Evolutionary conservation across 306 rosid genomes (phyloP).

Genomic region (Trifolium dubium): DNA sequence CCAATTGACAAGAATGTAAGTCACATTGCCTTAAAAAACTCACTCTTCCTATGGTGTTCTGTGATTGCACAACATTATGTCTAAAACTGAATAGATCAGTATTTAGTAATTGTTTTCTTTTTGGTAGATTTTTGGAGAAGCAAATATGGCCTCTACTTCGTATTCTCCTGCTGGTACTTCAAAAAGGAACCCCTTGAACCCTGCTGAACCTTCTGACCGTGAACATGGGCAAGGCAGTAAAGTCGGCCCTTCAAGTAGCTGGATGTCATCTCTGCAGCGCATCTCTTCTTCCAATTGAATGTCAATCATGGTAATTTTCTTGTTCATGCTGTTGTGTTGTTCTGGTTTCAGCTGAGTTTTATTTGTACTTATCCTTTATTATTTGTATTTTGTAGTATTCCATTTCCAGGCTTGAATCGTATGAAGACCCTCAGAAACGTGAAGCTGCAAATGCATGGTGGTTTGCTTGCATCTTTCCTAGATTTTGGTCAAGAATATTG

Average conservation of each 20-base stretch:
- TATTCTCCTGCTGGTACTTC: constrained; percentile 63
- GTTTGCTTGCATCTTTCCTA: constrained; percentile 47
- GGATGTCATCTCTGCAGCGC: constrained; percentile 87
- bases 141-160: constrained; percentile 68
- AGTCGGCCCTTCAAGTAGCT: constrained; percentile 86
- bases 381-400: constrained; percentile 38
- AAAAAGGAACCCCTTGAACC: constrained; percentile 66
- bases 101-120: constrained; percentile 35
- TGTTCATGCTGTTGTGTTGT: constrained; percentile 6
- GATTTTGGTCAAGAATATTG: constrained; percentile 49
- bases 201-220: constrained; percentile 63
- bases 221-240: constrained; percentile 64
- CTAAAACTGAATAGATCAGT: constrained; percentile 17
- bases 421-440: constrained; percentile 35
- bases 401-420: constrained; percentile 54
- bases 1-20: constrained; percentile 81
- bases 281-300: constrained; percentile 84
- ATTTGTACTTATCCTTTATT: constrained; percentile 35
- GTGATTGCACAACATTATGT: constrained; percentile 21
- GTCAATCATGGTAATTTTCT: constrained; percentile 56
- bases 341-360: constrained; percentile 29
- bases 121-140: constrained; percentile 62
- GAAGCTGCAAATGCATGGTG: constrained; percentile 58
- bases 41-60: background rate
- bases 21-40: background rate